Base-by-base conservation (phyloP, 1,139 yeast species). In the Protomyces arabidopsidicola region DNA sequence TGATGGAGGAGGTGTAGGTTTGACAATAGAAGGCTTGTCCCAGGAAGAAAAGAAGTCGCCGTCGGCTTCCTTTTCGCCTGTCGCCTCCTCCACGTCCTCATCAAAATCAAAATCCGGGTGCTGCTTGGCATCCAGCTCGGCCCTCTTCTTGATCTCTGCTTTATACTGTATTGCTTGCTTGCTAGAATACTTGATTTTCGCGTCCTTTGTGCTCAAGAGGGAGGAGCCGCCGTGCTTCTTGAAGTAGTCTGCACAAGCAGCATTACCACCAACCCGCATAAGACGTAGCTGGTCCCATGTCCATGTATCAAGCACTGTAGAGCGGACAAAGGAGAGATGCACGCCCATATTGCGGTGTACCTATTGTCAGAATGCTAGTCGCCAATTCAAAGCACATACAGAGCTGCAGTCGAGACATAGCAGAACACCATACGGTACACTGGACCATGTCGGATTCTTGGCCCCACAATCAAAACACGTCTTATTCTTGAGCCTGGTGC, bases 381-480 rank as follows among this genome's bases (percentile, higher is more conserved):
- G 9, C n/a, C 16, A 20, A 2, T 20, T 18, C 9, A 6, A 39
- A 35, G 10, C n/a, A 20, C 62, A 35, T 39, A 89, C 81, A 60
- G 98, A 97, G 50, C 98, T 97, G 80, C 98, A 93, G 76, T 93
- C 98, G 67, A 93, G 82, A 77, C 99, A 95, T 73, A 93, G 90
- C 75, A 90, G 90, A 67, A 91, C 87, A 64, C 98, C 99, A 76
- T 90, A 91, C 74, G 95, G 93, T 55, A 98, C 97, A 10, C 97
- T 89, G 3, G 98, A 97, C 99, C 99, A 93, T 72, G 95, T 97
- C 8, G 99, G 98, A 74, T 91, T 91, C 67, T 95, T 96, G 2
- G 97, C 96, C 50, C 81, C 82, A 76, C 98, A 95, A 76, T 93
- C 99, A 74, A 90, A 87, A 77, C 99, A 93, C 24, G 62, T 58